Conservation (phyloP, 805 yeast genomes). For the Candida qinlingensis region DNA sequence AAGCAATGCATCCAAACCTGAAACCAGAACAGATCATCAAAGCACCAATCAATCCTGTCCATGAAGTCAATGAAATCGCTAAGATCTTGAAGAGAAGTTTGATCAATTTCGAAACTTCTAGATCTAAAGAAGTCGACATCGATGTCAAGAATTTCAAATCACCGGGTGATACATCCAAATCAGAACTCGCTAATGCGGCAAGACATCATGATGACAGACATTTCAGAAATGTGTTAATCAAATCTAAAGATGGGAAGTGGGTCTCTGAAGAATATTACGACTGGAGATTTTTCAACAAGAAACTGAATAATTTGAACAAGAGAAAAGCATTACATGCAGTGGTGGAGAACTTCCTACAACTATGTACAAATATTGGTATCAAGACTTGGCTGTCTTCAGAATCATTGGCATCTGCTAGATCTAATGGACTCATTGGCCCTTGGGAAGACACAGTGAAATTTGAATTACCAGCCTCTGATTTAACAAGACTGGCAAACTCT, state of each 20-base stretch:
- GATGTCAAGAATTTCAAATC: constrained; percentile 23
- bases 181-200: constrained; percentile 28
- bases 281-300: constrained; percentile 58
- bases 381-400: constrained; percentile 46
- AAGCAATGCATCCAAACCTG: constrained; percentile 14
- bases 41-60: constrained; percentile 26
- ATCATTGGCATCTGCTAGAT: constrained; percentile 42
- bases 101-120: constrained; percentile 23
- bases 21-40: constrained; percentile 27
- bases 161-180: constrained; percentile 25
- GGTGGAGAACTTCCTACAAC: constrained; percentile 40
- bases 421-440: constrained; percentile 46
- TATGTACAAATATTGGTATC: constrained; percentile 37
- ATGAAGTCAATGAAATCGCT: constrained; percentile 25
- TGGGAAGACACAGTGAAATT: constrained; percentile 49
- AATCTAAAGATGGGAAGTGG: constrained; percentile 30
- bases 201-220: constrained; percentile 26
- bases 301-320: constrained; percentile 32
- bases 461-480: constrained; percentile 45
- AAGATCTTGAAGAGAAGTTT: constrained; percentile 26
- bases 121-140: constrained; percentile 15
- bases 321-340: constrained; percentile 42
- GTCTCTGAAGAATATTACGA: constrained; percentile 43
- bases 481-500: constrained; percentile 38
- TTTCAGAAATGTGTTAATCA: constrained; percentile 27